Base-by-base conservation (phyloP, 2,329 filamentous ascomycete genomes). In the Diaporthe citriasiana region DNA sequence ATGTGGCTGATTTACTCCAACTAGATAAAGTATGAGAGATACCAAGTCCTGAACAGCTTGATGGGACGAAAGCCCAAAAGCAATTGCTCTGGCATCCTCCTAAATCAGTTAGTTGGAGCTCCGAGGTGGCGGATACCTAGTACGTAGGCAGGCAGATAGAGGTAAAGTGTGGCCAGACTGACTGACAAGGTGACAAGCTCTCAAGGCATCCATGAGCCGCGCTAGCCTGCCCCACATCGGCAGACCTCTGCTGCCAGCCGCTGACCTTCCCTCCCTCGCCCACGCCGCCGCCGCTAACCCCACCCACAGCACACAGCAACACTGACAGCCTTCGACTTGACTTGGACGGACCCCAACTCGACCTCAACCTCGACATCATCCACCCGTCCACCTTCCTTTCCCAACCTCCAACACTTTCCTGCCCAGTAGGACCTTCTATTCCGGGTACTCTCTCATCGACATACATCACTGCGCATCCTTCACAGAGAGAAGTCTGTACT, bases 401-500 rank as follows among this genome's bases (percentile, higher is more conserved):
- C 69, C 73, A 42, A 76, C 66, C 66, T 55, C 50, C 55, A 74
- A 63, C 50, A 63, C 66, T 68, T 66, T 38, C 50, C 51, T 42
- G 56, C 63, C 65, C 65, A 53, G 57, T 69, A 68, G 19, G 45
- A 38, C 27, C 60, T 45, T 30, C 22, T 33, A 25, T 27, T 69
- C 27, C 30, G 66, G 47, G 45, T 45, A 56, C 27, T 68, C 70
- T 6, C 40, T 27, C 53, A 63, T 50, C 70, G 27, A 63, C 70
- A 60, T 9, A 40, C 35, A 63, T 45, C 45, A 53, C 56, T 35
- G 63, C 40, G 10, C 72, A 56, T 55, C 56, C 15, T 53, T 25
- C 59, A 59, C 22, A 30, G 30, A 71, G 71, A 75, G 73, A 78
- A 79, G 78, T 78, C 74, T 63, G 57, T 77, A 79, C 81, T 82